These are phyloP conservation scores for Trichosporon sp. DNA, from an alignment of 1,284 basidiomycete species.

Conservation along the genomic window DNA sequence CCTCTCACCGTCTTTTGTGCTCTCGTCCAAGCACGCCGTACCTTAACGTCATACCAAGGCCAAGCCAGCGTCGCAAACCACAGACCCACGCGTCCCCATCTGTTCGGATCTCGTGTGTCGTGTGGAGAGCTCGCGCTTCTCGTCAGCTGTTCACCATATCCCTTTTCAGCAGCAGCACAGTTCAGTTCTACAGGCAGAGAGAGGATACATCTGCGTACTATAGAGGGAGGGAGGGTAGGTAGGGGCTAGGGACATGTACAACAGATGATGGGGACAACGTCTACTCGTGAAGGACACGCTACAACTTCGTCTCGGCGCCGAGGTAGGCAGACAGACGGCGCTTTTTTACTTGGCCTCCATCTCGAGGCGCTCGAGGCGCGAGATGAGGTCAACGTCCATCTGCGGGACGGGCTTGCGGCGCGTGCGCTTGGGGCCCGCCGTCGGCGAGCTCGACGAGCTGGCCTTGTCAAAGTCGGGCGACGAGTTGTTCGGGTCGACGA, in stretches of 20 bases:
- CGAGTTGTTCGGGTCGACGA: background rate
- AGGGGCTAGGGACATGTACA: background rate
- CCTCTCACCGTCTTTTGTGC: background rate
- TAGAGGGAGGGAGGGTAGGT: background rate
- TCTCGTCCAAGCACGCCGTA: background rate
- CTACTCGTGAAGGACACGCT: background rate
- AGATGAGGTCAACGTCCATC: constrained; percentile 16
- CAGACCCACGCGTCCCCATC: background rate
- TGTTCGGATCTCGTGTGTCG: background rate
- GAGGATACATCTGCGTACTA: background rate
- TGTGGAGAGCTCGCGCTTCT: background rate
- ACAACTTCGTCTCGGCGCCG: background rate
- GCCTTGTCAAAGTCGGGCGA: background rate
- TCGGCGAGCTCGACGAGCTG: background rate
- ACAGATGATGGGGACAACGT: background rate
- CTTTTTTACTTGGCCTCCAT: background rate
- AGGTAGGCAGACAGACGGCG: background rate
- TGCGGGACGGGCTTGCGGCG: constrained; percentile 25
- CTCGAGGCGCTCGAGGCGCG: constrained; percentile 9
- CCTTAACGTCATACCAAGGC: background rate
- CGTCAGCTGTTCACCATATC: too few species aligned
- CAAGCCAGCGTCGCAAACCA: background rate
- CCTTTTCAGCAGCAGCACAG: background rate
- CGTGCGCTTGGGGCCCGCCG: constrained; percentile 11
- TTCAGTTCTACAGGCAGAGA: background rate